phyloP scores from a whole-genome alignment of 139 green algal genomes.

The Chlamydomonas applanata region DNA sequence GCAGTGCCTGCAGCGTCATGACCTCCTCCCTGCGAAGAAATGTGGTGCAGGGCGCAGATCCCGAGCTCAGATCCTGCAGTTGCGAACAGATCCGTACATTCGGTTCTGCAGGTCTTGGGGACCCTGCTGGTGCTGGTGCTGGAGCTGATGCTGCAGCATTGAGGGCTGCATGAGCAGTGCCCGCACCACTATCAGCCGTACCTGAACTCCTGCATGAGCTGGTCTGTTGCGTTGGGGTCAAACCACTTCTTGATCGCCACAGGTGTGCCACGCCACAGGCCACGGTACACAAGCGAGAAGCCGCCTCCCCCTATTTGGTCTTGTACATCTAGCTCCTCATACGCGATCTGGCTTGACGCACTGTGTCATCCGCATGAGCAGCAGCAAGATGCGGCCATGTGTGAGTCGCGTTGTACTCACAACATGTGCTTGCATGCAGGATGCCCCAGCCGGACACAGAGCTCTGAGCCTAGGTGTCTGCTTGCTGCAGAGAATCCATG shows the following conservation, averaged over 20 bases:
- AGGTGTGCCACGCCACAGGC: constrained; percentile 55
- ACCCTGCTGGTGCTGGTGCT: too few species aligned
- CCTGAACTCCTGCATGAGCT: constrained; percentile 60
- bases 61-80: background rate
- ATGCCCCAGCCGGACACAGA: too few species aligned
- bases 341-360: constrained; percentile 40
- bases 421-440: too few species aligned
- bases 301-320: constrained; percentile 64
- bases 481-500: too few species aligned
- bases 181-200: constrained; percentile 7
- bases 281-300: constrained; percentile 62
- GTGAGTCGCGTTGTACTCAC: too few species aligned
- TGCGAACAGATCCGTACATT: background rate
- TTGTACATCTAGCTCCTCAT: constrained; percentile 56
- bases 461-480: too few species aligned
- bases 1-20: constrained; percentile 59
- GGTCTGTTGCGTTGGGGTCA: constrained; percentile 50
- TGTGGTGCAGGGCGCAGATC: background rate
- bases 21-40: constrained; percentile 46
- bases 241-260: constrained; percentile 77
- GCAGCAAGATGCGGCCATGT: background rate
- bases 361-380: too few species aligned
- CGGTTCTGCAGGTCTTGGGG: background rate
- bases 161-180: background rate
- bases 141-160: too few species aligned